phyloP scores from a whole-genome alignment of 768 basidiomycete genomes.

The Crassisporium funariophilum region DNA sequence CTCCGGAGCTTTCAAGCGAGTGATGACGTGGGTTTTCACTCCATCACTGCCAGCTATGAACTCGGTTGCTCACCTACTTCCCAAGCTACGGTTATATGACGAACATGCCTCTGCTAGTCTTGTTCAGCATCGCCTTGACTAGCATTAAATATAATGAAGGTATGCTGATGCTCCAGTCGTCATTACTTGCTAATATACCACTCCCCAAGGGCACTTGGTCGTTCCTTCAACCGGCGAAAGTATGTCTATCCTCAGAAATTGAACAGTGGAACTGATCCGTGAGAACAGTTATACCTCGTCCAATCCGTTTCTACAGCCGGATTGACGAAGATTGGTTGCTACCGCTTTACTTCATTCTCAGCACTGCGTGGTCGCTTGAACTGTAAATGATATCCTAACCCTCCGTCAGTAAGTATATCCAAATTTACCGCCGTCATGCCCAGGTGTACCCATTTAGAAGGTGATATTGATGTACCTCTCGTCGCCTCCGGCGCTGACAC shows the following conservation, averaged over 20 bases:
- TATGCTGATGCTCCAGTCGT: slow-evolving; percentile 26
- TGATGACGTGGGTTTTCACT: slow-evolving; percentile 72
- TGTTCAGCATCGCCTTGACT: slow-evolving; percentile 65
- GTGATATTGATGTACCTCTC: slow-evolving; percentile 30
- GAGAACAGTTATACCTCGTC: slow-evolving; percentile 60
- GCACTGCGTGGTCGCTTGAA: slow-evolving; percentile 76
- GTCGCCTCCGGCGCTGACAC: not conserved
- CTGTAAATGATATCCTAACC: slow-evolving; percentile 56
- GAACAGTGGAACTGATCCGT: too few species aligned
- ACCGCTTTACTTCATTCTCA: slow-evolving; percentile 71
- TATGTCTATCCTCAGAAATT: slow-evolving; percentile 21
- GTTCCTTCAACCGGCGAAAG: slow-evolving; percentile 35
- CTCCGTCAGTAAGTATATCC: slow-evolving; percentile 5
- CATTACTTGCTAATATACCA: not conserved
- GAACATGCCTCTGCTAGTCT: slow-evolving; percentile 63
- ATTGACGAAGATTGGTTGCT: slow-evolving; percentile 56
- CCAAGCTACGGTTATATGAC: slow-evolving; percentile 75
- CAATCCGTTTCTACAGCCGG: slow-evolving; percentile 51
- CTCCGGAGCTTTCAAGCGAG: slow-evolving; percentile 82
- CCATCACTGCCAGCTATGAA: slow-evolving; percentile 4
- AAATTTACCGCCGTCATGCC: not conserved
- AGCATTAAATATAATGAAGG: slow-evolving; percentile 76
- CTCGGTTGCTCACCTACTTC: slow-evolving; percentile 11
- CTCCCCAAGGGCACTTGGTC: slow-evolving; percentile 38
- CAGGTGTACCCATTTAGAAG: slow-evolving; percentile 83